Conservation (phyloP, 2,329 filamentous ascomycete species). For the Neofusicoccum sp. region DNA sequence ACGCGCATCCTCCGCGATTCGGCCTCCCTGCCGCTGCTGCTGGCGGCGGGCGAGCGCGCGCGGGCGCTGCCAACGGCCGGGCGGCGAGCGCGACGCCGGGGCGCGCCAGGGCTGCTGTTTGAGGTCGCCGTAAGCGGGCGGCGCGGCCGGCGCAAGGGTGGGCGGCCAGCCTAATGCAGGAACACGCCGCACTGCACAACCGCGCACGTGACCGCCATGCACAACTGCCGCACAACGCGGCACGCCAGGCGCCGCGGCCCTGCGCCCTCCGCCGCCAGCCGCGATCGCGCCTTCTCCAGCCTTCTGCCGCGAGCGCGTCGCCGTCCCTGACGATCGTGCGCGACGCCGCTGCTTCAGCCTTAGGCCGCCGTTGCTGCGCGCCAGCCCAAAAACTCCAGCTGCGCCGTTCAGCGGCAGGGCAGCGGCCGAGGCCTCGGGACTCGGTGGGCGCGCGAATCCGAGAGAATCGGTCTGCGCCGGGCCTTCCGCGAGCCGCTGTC, state of each 20-base stretch:
- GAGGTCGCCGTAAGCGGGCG: not conserved
- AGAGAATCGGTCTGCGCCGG: not conserved
- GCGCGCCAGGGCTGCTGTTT: not conserved
- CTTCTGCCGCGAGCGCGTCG: not conserved
- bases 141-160: constrained; percentile 1
- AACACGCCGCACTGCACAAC: constrained; percentile 7
- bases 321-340: constrained; percentile 7
- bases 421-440: not conserved
- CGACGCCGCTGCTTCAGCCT: not conserved
- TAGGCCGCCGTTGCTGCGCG: not conserved
- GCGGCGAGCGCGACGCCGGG: not conserved
- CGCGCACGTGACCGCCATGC: not conserved
- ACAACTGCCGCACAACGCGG: not conserved
- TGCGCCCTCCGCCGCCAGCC: not conserved
- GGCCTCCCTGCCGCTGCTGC: not conserved
- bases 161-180: constrained; percentile 5
- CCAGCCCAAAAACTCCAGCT: not conserved
- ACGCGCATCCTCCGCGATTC: constrained; percentile 14
- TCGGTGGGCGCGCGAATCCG: not conserved
- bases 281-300: constrained; percentile 1
- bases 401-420: constrained; percentile 5
- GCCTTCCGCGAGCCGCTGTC: constrained; percentile 10
- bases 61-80: not conserved
- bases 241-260: not conserved
- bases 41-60: not conserved